These are phyloP conservation scores for Pseudoscleropodium purum DNA, from an alignment of 225 moss, liverwort and hornwort genomes.

Conservation along the genomic window DNA sequence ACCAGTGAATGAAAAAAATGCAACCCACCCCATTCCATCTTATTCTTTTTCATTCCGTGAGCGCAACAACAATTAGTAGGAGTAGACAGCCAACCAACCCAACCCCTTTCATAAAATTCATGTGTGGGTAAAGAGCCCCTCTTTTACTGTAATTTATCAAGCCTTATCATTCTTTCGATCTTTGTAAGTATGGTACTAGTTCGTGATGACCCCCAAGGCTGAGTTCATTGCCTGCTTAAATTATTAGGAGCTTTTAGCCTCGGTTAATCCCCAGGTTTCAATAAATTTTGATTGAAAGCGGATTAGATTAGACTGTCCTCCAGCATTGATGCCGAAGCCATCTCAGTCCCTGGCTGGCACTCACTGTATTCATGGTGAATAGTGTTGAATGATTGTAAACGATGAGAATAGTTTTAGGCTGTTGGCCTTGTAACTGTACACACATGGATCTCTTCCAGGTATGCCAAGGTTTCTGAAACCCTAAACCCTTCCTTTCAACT, in stretches of 20 bases:
- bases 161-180: slow-evolving; percentile 26
- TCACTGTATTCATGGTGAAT: not conserved
- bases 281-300: slow-evolving; percentile 8
- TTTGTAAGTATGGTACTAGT: slow-evolving; percentile 10
- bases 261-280: not conserved
- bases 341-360: not conserved
- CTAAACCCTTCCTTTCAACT: not conserved
- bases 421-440: not conserved
- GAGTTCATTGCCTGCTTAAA: not conserved
- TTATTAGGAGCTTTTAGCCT: not conserved
- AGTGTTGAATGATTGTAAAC: not conserved
- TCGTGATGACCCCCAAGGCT: not conserved
- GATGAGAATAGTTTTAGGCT: not conserved
- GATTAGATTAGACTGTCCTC: not conserved
- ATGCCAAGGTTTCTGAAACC: not conserved
- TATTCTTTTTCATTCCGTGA: not conserved
- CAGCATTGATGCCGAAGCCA: not conserved
- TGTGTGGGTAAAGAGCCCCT: slow-evolving; percentile 55
- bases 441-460: not conserved
- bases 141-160: slow-evolving; percentile 52
- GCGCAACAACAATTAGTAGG: not conserved
- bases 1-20: not conserved
- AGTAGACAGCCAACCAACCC: not conserved
- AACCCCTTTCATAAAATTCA: slow-evolving; percentile 24
- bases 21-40: not conserved